Percentiles rank a stretch among this genome's conserved stretches.
Evolutionary conservation across 2,329 filamentous ascomycete genomes (phyloP).

Genomic region (Atkinsonella texensis): DNA sequence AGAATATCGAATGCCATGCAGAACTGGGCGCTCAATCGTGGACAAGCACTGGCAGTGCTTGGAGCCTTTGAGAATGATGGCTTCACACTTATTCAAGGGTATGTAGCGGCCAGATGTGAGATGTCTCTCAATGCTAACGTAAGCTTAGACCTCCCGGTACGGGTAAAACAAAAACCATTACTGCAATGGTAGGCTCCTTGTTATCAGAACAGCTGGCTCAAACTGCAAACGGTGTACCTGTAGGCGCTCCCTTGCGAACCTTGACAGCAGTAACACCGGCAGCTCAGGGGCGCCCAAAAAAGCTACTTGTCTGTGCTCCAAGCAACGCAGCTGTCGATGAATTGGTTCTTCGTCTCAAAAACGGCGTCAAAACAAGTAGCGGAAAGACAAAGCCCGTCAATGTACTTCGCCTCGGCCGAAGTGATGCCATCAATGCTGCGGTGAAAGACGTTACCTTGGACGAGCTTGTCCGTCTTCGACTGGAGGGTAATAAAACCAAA

Average conservation of each 20-base stretch:
- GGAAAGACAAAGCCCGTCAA: slow-evolving; percentile 67
- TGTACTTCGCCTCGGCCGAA: slow-evolving; percentile 79
- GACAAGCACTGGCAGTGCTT: slow-evolving; percentile 82
- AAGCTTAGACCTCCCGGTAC: slow-evolving; percentile 69
- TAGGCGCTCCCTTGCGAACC: slow-evolving; percentile 20
- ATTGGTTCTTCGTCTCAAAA: slow-evolving; percentile 81
- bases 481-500: slow-evolving; percentile 49
- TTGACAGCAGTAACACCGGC: slow-evolving; percentile 10
- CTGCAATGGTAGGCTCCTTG: slow-evolving; percentile 87
- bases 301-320: slow-evolving; percentile 90
- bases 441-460: slow-evolving; percentile 90
- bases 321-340: slow-evolving; percentile 98
- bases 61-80: slow-evolving; percentile 92
- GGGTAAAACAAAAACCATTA: slow-evolving; percentile 96
- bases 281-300: slow-evolving; percentile 45
- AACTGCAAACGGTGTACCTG: slow-evolving; percentile 18
- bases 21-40: slow-evolving; percentile 75
- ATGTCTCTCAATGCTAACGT: slow-evolving; percentile 17
- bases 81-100: slow-evolving; percentile 91
- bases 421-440: slow-evolving; percentile 80
- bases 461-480: slow-evolving; percentile 68
- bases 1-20: slow-evolving; percentile 56
- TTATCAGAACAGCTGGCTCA: slow-evolving; percentile 25
- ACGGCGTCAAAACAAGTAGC: slow-evolving; percentile 65
- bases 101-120: slow-evolving; percentile 16